Percentiles rank a stretch among this genome's conserved stretches.
These are phyloP conservation scores for Cryptococcus jaspeensis DNA, from an alignment of 1,284 basidiomycete species.

Conservation along the genomic window DNA sequence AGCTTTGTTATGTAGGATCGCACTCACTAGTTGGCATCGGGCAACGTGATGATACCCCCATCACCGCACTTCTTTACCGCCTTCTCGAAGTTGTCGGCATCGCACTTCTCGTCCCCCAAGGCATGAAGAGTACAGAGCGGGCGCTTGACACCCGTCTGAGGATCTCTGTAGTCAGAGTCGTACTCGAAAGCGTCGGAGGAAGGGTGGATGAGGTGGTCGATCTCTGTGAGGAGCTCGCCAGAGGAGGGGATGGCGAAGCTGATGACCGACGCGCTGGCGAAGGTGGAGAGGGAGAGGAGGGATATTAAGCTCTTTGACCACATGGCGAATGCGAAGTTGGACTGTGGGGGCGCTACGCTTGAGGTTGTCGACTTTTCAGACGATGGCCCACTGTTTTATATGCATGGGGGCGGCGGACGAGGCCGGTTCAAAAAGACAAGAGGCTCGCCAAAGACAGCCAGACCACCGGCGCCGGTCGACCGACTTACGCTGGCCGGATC, in stretches of 20 bases:
- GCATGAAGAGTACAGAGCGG: slow-evolving; percentile 51
- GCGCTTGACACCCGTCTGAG: slow-evolving; percentile 7
- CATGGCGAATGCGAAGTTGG: too few species aligned
- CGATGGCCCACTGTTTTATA: too few species aligned
- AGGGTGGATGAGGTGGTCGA: slow-evolving; percentile 6
- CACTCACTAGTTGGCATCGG: slow-evolving; percentile 34
- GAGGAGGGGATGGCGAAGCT: slow-evolving; percentile 18
- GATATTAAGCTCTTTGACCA: too few species aligned
- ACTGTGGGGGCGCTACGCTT: too few species aligned
- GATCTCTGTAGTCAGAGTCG: slow-evolving; percentile 14
- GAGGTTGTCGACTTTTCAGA: too few species aligned
- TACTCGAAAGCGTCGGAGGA: background rate
- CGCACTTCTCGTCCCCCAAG: slow-evolving; percentile 53
- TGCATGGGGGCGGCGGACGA: too few species aligned
- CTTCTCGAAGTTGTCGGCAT: slow-evolving; percentile 54
- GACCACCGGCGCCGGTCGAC: too few species aligned
- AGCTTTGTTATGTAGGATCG: background rate
- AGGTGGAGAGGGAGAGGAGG: too few species aligned
- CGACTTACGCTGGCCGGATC: too few species aligned
- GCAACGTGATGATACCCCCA: slow-evolving; percentile 53
- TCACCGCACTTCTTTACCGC: slow-evolving; percentile 60
- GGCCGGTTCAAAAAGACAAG: too few species aligned
- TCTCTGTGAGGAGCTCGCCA: slow-evolving; percentile 7
- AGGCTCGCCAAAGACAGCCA: too few species aligned
- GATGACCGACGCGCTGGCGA: slow-evolving; percentile 25